phyloP scores from a whole-genome alignment of 805 yeast species.

The Nakazawaea wyomingensis region DNA sequence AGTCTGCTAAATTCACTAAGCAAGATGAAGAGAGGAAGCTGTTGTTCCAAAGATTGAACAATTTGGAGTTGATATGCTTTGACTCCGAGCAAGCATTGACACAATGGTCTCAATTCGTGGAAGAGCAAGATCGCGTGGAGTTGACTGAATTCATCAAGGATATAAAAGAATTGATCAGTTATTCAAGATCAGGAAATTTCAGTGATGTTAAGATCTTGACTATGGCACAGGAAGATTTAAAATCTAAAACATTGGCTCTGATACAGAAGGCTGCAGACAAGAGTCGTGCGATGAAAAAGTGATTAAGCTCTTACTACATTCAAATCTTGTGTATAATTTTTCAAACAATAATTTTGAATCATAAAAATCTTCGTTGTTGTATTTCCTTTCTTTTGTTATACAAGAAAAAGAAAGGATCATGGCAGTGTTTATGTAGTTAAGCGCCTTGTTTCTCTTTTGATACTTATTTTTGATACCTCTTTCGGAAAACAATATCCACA shows the following conservation, averaged over 20 bases:
- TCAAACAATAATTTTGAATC: too few relatives aligned
- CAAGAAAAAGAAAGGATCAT: too few relatives aligned
- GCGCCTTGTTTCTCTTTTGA: too few relatives aligned
- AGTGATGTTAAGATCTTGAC: conserved; percentile 23
- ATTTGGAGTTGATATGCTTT: conserved; percentile 29
- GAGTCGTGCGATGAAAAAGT: conserved; percentile 14
- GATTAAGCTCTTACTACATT: too few relatives aligned
- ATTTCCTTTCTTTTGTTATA: too few relatives aligned
- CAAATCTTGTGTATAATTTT: too few relatives aligned
- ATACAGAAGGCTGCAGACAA: conserved; percentile 24
- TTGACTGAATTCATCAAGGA: conserved; percentile 19
- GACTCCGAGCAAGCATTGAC: conserved; percentile 30
- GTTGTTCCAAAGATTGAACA: conserved; percentile 80
- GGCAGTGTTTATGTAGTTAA: too few relatives aligned
- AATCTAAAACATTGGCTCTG: conserved; percentile 22
- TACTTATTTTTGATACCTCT: too few relatives aligned
- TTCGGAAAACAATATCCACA: too few relatives aligned
- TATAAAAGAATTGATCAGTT: conserved; percentile 24
- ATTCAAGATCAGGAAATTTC: conserved; percentile 25
- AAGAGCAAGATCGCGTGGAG: conserved; percentile 12
- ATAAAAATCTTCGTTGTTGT: not conserved
- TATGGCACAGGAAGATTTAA: conserved; percentile 31
- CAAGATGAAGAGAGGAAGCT: conserved; percentile 83
- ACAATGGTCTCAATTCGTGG: conserved; percentile 20
- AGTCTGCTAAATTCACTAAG: conserved; percentile 84